Percentiles rank a stretch among this genome's conserved stretches.
Evolutionary conservation across 768 basidiomycete species (phyloP).

Genomic region (Russula olivacea): DNA sequence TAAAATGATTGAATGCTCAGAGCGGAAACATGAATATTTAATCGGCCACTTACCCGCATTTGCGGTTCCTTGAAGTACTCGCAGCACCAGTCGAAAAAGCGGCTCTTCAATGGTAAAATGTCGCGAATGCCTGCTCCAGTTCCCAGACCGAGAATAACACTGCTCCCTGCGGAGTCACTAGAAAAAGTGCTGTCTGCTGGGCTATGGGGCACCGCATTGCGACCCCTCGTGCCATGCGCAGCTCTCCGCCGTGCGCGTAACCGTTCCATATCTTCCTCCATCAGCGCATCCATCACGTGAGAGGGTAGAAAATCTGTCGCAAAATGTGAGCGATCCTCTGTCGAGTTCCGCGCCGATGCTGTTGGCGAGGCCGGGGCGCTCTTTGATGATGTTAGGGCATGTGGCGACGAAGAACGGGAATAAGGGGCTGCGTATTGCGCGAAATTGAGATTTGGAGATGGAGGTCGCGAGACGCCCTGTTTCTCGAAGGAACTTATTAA

Average conservation of each 20-base stretch:
- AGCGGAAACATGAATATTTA: not conserved
- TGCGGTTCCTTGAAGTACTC: slow-evolving; percentile 99
- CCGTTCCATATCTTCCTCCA: slow-evolving; percentile 94
- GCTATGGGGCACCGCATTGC: slow-evolving; percentile 43
- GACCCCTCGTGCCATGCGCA: slow-evolving; percentile 37
- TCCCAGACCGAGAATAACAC: slow-evolving; percentile 68
- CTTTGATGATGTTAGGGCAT: slow-evolving; percentile 17
- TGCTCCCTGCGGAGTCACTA: slow-evolving; percentile 60
- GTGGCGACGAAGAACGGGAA: slow-evolving; percentile 46
- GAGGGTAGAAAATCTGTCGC: slow-evolving; percentile 57
- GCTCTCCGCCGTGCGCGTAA: slow-evolving; percentile 60
- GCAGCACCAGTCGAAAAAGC: slow-evolving; percentile 92
- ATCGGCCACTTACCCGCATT: slow-evolving; percentile 70
- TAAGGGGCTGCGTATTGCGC: slow-evolving; percentile 78
- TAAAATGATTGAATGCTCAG: slow-evolving; percentile 32
- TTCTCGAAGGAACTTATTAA: slow-evolving; percentile 30
- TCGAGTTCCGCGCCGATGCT: slow-evolving; percentile 26
- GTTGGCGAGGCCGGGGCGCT: slow-evolving; percentile 30
- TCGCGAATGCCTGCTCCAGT: slow-evolving; percentile 79
- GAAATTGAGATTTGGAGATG: slow-evolving; percentile 72
- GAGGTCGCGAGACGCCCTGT: slow-evolving; percentile 54
- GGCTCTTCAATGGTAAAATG: slow-evolving; percentile 82
- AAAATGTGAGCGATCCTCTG: slow-evolving; percentile 31
- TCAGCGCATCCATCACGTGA: slow-evolving; percentile 81
- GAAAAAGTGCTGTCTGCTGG: slow-evolving; percentile 76